These are phyloP conservation scores for Xerocomellus chrysenteron DNA, from an alignment of 768 basidiomycete genomes.

Conservation along the genomic window DNA sequence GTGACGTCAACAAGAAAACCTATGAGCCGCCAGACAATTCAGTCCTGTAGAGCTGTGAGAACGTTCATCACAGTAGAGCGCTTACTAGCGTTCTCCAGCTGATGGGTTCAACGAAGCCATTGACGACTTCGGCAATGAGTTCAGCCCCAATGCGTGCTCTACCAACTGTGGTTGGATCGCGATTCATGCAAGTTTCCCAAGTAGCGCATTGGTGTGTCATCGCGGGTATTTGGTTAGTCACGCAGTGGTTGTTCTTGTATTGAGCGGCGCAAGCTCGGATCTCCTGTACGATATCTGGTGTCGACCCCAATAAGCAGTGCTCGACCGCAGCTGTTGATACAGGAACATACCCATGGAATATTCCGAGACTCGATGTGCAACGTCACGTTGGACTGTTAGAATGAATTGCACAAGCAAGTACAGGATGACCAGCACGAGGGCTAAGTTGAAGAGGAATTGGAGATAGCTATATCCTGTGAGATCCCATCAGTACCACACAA, in stretches of 20 bases:
- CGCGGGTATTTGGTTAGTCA: slow-evolving; percentile 72
- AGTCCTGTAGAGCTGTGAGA: slow-evolving; percentile 18
- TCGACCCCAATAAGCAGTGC: slow-evolving; percentile 19
- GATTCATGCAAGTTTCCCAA: slow-evolving; percentile 96
- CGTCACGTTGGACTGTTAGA: slow-evolving; percentile 86
- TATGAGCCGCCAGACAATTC: slow-evolving; percentile 29
- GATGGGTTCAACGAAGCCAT: slow-evolving; percentile 95
- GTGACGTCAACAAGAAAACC: slow-evolving; percentile 73
- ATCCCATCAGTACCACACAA: slow-evolving; percentile 11
- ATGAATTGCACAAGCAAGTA: slow-evolving; percentile 87
- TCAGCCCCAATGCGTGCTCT: slow-evolving; percentile 91
- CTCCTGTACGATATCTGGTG: slow-evolving; percentile 84
- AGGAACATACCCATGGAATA: slow-evolving; percentile 73
- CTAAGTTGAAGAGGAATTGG: slow-evolving; percentile 92
- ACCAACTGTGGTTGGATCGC: slow-evolving; percentile 86
- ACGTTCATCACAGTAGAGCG: slow-evolving; percentile 13
- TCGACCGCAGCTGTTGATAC: slow-evolving; percentile 9
- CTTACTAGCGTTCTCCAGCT: slow-evolving; percentile 95
- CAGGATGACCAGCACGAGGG: slow-evolving; percentile 77
- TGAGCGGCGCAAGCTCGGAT: slow-evolving; percentile 82
- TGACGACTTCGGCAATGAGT: slow-evolving; percentile 93
- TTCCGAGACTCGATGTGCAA: slow-evolving; percentile 81
- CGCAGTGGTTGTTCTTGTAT: slow-evolving; percentile 83
- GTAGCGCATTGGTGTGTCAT: slow-evolving; percentile 82
- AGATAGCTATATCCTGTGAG: slow-evolving; percentile 59